These are phyloP conservation scores for Alternaria gansuensis DNA, from an alignment of 2,329 filamentous ascomycete species.

Conservation along the genomic window DNA sequence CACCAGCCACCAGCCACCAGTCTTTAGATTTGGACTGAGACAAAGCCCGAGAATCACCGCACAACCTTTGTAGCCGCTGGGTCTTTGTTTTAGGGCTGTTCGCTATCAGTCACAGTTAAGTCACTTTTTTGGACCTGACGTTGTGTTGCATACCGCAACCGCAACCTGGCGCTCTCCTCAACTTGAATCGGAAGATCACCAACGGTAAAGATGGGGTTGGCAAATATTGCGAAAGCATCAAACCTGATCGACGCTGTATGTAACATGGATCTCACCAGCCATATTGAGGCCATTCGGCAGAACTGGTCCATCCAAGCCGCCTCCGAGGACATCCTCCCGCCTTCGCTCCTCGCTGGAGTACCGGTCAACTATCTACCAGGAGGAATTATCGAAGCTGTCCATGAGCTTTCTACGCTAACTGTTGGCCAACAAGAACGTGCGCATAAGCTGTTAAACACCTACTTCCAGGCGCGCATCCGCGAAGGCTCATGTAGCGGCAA, in stretches of 20 bases:
- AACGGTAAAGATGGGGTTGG: not conserved
- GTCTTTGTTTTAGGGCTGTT: not conserved
- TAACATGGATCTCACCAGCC: not conserved
- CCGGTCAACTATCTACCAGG: not conserved
- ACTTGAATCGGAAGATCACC: not conserved
- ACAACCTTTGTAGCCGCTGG: not conserved
- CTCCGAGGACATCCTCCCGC: not conserved
- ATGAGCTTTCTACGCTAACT: conserved; percentile 19
- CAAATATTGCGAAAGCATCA: not conserved
- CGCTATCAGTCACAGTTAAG: not conserved
- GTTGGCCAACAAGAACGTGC: conserved; percentile 24
- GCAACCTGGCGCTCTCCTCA: not conserved
- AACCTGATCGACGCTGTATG: not conserved
- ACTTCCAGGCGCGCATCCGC: conserved; percentile 22
- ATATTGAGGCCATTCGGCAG: conserved; percentile 10
- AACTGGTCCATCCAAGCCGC: conserved; percentile 12
- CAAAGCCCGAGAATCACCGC: not conserved
- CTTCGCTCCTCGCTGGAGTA: not conserved
- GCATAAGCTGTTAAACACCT: conserved; percentile 23
- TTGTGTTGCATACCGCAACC: not conserved
- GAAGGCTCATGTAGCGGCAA: conserved; percentile 4
- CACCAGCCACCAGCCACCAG: not conserved
- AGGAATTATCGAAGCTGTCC: conserved; percentile 12
- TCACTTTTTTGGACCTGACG: not conserved
- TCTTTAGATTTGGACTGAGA: not conserved